Evolutionary conservation across 2,329 filamentous ascomycete species (phyloP).

Genomic region (Nothophaeocryptopus gaeumannii): DNA sequence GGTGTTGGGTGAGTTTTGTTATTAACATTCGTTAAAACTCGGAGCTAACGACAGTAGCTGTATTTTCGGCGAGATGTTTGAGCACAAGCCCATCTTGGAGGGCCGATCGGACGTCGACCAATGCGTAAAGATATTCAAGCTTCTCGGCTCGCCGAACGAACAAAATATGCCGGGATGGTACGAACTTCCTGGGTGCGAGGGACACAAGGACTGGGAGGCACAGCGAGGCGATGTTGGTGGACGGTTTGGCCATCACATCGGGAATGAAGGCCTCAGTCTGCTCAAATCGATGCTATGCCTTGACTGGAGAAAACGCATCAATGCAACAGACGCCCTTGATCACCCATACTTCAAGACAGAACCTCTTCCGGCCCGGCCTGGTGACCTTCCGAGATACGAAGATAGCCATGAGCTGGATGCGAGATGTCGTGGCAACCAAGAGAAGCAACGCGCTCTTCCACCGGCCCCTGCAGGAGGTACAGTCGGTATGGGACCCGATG

Average conservation of each 20-base stretch:
- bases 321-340: constrained; percentile 87
- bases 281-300: constrained; percentile 79
- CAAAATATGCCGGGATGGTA: constrained; percentile 92
- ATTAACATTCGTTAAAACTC: background rate
- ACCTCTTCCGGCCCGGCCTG: constrained; percentile 75
- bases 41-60: constrained; percentile 57
- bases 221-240: constrained; percentile 65
- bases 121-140: constrained; percentile 87
- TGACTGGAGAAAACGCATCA: constrained; percentile 84
- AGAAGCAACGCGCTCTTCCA: constrained; percentile 77
- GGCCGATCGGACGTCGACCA: constrained; percentile 88
- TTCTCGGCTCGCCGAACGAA: constrained; percentile 86
- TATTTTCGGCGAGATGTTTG: constrained; percentile 97
- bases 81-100: constrained; percentile 85
- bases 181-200: constrained; percentile 75
- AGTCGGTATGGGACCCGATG: constrained; percentile 69
- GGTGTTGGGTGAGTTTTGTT: constrained; percentile 73
- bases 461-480: constrained; percentile 90
- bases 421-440: constrained; percentile 75
- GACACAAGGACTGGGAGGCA: constrained; percentile 60
- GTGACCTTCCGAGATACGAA: constrained; percentile 86
- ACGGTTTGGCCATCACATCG: constrained; percentile 58
- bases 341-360: constrained; percentile 84
- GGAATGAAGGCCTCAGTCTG: constrained; percentile 71
- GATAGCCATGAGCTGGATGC: constrained; percentile 92